Evolutionary conservation across 148 eudicot genomes (phyloP).

Genomic region (Amaranthus palmeri): DNA sequence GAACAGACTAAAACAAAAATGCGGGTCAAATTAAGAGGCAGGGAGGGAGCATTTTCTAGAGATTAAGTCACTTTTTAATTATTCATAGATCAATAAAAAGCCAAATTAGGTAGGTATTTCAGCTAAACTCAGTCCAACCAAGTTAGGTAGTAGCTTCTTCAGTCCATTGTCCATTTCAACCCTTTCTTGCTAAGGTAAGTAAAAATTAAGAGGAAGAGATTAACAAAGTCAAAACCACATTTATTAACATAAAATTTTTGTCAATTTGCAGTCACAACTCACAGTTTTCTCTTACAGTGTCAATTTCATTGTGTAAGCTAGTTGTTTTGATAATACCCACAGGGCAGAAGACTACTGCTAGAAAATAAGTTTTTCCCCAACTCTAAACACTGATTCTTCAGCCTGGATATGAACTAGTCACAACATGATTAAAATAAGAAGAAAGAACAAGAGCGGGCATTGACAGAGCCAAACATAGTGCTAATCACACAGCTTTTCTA

Average conservation of each 20-base stretch:
- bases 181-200: not conserved
- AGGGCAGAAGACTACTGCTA: not conserved
- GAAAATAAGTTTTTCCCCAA: not conserved
- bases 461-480: constrained; percentile 24
- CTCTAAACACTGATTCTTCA: constrained; percentile 7
- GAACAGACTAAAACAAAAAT: too few species aligned
- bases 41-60: too few species aligned
- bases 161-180: constrained; percentile 20
- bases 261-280: constrained; percentile 3
- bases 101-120: not conserved
- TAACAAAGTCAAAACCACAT: constrained; percentile 13
- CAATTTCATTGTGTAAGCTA: not conserved
- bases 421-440: not conserved
- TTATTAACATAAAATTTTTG: constrained; percentile 1
- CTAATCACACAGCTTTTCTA: constrained; percentile 14
- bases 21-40: too few species aligned
- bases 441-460: constrained; percentile 3
- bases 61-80: not conserved
- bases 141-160: constrained; percentile 5
- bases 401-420: constrained; percentile 19
- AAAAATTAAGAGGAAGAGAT: not conserved
- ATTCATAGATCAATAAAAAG: not conserved
- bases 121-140: constrained; percentile 13
- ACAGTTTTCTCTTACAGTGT: not conserved
- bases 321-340: constrained; percentile 15